These are phyloP conservation scores for Scutellaria barbata DNA, from an alignment of 257 asterid species.

Conservation along the genomic window DNA sequence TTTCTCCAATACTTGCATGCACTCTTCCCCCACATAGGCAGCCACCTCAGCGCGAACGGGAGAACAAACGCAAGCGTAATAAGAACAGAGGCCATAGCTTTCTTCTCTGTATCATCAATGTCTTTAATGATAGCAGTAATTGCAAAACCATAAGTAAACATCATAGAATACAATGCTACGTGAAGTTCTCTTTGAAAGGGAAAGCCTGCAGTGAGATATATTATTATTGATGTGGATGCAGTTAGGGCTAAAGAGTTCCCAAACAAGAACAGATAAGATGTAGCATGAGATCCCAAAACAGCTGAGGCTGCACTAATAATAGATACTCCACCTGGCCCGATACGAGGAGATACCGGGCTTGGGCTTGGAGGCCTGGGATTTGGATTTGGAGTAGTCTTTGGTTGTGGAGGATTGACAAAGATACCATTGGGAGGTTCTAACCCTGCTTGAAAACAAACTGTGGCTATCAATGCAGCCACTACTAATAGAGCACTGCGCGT, in stretches of 20 bases:
- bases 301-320: background rate
- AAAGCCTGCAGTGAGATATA: constrained; percentile 37
- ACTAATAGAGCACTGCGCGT: constrained; percentile 34
- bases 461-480: constrained; percentile 39
- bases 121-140: no score
- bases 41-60: no score
- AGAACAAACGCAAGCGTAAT: no score
- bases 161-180: constrained; percentile 29
- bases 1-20: no score
- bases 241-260: constrained; percentile 31
- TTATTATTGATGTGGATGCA: constrained; percentile 36
- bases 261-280: no score
- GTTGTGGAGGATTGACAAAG: background rate
- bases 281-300: constrained; percentile 6
- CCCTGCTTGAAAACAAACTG: constrained; percentile 38
- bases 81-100: no score
- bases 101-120: no score
- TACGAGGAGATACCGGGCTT: no score
- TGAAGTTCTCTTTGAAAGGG: constrained; percentile 36
- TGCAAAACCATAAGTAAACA: constrained; percentile 33
- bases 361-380: background rate
- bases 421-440: constrained; percentile 34
- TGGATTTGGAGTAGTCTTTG: background rate
- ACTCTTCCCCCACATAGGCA: no score
- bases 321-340: no score